phyloP scores from a whole-genome alignment of 345 rosid species.

The Iberis pinnata region DNA sequence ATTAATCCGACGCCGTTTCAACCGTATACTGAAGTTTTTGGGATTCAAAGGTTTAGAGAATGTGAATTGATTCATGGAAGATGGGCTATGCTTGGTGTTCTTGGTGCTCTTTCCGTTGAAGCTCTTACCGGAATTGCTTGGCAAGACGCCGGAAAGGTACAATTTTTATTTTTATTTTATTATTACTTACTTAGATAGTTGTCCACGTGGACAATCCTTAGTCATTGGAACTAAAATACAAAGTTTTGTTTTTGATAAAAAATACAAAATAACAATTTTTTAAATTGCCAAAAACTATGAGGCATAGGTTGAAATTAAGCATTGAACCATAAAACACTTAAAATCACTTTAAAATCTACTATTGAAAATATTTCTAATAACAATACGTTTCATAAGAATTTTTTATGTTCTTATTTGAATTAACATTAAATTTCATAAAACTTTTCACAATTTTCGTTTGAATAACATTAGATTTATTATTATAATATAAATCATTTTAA shows the following conservation, averaged over 20 bases:
- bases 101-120: constrained; percentile 63
- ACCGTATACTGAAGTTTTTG: constrained; percentile 81
- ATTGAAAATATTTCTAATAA: too few relatives aligned
- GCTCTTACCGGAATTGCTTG: constrained; percentile 63
- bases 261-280: background rate
- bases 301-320: constrained; percentile 1
- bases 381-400: too few relatives aligned
- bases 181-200: background rate
- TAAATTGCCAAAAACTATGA: too few relatives aligned
- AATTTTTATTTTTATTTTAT: background rate
- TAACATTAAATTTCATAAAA: too few relatives aligned
- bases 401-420: too few relatives aligned
- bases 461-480: too few relatives aligned
- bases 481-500: too few relatives aligned
- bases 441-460: too few relatives aligned
- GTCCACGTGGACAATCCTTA: constrained; percentile 21
- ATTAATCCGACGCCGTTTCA: constrained; percentile 76
- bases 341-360: too few relatives aligned
- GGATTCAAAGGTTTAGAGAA: constrained; percentile 81
- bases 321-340: too few relatives aligned
- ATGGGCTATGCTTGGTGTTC: constrained; percentile 86
- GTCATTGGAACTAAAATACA: background rate
- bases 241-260: background rate
- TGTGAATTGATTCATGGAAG: constrained; percentile 87
- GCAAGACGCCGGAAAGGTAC: constrained; percentile 76